Evolutionary conservation across 305 asterid genomes (phyloP).

Genomic region (Monarda citriodora): DNA sequence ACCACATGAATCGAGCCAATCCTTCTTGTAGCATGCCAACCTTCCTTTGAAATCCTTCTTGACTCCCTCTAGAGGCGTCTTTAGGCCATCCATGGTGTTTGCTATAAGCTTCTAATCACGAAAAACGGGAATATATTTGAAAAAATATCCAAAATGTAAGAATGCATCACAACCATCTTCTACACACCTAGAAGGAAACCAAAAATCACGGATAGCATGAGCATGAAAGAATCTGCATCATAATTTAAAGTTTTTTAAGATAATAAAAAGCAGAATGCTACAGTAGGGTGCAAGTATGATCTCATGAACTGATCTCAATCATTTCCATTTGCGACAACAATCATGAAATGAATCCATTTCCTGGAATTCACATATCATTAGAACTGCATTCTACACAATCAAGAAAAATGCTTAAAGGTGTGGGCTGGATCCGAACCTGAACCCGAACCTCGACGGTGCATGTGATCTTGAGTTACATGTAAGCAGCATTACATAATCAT

Average conservation of each 20-base stretch:
- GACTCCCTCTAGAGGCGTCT: slow-evolving; percentile 74
- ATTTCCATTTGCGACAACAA: not conserved
- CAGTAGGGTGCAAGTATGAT: not conserved
- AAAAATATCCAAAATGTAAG: slow-evolving; percentile 1
- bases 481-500: not conserved
- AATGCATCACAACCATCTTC: slow-evolving; percentile 15
- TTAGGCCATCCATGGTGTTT: slow-evolving; percentile 50
- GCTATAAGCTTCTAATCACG: slow-evolving; percentile 29
- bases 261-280: not conserved
- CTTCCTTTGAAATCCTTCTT: slow-evolving; percentile 66
- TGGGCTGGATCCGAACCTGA: not conserved
- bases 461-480: not conserved
- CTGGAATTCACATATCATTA: not conserved
- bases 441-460: slow-evolving; percentile 2
- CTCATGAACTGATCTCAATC: not conserved
- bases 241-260: not conserved
- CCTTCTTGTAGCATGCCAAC: slow-evolving; percentile 69
- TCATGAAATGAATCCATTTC: not conserved
- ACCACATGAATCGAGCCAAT: slow-evolving; percentile 73
- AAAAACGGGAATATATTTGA: slow-evolving; percentile 16
- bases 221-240: not conserved
- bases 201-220: not conserved
- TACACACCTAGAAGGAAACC: not conserved
- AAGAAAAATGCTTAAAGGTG: not conserved
- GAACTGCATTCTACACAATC: not conserved